Evolutionary conservation across 2,329 filamentous ascomycete genomes (phyloP), one percentile per base, ranked within the genome.

Genomic region (Talaromyces sp.): DNA sequence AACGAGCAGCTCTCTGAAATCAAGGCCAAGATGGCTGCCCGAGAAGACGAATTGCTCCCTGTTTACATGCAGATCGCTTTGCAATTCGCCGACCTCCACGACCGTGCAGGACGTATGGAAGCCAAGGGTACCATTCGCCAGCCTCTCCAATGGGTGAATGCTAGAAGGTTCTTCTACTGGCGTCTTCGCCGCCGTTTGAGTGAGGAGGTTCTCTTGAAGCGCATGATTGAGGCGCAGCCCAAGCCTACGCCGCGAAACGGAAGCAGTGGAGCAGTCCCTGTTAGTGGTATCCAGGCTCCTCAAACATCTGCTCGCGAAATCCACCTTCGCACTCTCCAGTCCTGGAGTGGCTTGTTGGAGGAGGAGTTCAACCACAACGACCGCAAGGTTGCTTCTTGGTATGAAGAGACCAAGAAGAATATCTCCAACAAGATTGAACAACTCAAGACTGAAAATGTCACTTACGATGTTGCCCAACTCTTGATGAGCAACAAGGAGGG

Each of bases 91-190:
- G 95, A 99, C 76, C 84, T 99, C 55, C 95, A 99, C 81, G 95
- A 99, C 77, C 93, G 95, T 53, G 89, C 95, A 50, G 95, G 93
- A 62, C 91, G 95, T 78, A 99, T 99, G 95, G 86, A 96, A 81
- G 95, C 95, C 77, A 99, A 99, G 87, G 89, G 92, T 64, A 88
- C 89, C 60, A 96, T 99, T 70, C 91, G 95, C 64, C 85, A 90
- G 69, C 80, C 87, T 13, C 84, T 99, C 46, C 85, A 89, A 71
- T 98, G 93, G 95, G 83, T 86, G 74, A 89, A 96, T 69, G 88
- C 93, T 10, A 89, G 95, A 66, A 89, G 93, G 73, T 98, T 95
- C 90, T 98, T 99, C 84, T 99, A 98, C 89, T 99, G 96, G 95
- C 93, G 95, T 78, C 88, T 97, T 64, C 93, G 96, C 77, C 90